Evolutionary conservation across 192 early-diverging fungal species (phyloP).

Genomic region (Glomus cerebriforme): DNA sequence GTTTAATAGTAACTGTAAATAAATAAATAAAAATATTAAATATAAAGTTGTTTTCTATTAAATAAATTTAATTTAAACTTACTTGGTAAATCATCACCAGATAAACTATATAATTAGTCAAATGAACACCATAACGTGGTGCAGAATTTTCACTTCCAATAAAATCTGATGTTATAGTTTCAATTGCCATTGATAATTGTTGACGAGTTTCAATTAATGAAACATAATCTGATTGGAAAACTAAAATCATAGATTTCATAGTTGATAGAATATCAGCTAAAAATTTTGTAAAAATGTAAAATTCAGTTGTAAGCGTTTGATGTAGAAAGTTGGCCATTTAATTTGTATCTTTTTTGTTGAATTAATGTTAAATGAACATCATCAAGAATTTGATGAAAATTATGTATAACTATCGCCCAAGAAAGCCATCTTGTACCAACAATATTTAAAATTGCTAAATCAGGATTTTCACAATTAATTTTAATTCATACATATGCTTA

Average conservation of each 20-base stretch:
- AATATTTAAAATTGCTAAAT: conserved; percentile 11
- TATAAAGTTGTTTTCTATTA: too few relatives aligned
- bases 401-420: not conserved
- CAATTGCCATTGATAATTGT: not conserved
- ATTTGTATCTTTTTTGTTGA: not conserved
- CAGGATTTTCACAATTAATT: not conserved
- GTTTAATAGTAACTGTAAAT: too few relatives aligned
- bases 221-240: not conserved
- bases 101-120: not conserved
- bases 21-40: too few relatives aligned
- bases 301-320: too few relatives aligned
- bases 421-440: not conserved
- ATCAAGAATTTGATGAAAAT: conserved; percentile 10
- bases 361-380: not conserved
- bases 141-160: not conserved
- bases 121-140: not conserved
- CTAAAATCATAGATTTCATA: not conserved
- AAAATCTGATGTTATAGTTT: not conserved
- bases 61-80: not conserved
- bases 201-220: not conserved
- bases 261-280: not conserved
- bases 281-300: too few relatives aligned
- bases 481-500: conserved; percentile 1
- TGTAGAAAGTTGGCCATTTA: too few relatives aligned
- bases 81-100: not conserved